phyloP scores from a whole-genome alignment of 2,329 filamentous ascomycete species.

The Cladosporium austrohemisphaericum region DNA sequence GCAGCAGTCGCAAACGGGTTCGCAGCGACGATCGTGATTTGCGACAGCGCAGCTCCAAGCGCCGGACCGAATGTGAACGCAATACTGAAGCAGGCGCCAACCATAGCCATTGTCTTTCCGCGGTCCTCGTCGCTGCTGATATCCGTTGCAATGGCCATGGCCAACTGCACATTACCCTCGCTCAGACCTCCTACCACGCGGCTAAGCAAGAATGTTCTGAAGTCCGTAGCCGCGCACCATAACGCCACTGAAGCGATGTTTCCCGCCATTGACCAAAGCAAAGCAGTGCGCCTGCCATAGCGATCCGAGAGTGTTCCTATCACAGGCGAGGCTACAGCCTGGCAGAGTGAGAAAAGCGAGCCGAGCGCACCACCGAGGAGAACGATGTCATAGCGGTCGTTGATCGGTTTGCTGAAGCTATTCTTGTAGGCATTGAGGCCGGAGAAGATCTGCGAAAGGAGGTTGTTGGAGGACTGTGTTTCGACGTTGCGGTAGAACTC shows the following conservation, averaged over 20 bases:
- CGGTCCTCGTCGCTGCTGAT: constrained; percentile 82
- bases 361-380: constrained; percentile 89
- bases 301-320: constrained; percentile 86
- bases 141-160: constrained; percentile 93
- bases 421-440: constrained; percentile 94
- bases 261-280: constrained; percentile 86
- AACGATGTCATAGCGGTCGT: constrained; percentile 95
- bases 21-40: constrained; percentile 69
- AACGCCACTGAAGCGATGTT: constrained; percentile 91
- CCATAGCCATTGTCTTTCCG: constrained; percentile 90
- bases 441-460: constrained; percentile 73
- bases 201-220: constrained; percentile 92
- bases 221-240: constrained; percentile 91
- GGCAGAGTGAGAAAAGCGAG: constrained; percentile 87
- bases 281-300: constrained; percentile 79
- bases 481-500: constrained; percentile 93
- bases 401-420: constrained; percentile 85
- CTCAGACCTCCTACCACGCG: constrained; percentile 88
- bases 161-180: constrained; percentile 94
- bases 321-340: constrained; percentile 85
- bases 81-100: constrained; percentile 93
- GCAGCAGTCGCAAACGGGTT: constrained; percentile 95
- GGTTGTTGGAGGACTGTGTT: constrained; percentile 53
- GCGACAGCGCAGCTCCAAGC: constrained; percentile 80
- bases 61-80: constrained; percentile 96